Base-by-base conservation (phyloP, 305 asterid genomes). In the Solanum chacoense region DNA sequence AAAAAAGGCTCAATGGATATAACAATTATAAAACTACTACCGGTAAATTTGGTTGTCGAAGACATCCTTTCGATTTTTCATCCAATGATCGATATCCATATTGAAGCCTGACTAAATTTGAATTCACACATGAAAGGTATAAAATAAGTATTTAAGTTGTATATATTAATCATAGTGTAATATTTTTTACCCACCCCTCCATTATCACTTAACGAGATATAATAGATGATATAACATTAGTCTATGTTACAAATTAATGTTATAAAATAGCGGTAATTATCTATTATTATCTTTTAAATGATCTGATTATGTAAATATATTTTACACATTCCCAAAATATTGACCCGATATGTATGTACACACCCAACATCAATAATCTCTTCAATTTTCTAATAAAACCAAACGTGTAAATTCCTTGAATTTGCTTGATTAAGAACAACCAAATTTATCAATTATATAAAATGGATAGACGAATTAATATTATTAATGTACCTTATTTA, bases 71-170 rank as follows among this genome's bases (percentile, higher is more conserved):
- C 18, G 36, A 7, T 34, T 34, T 34, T 34, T 34, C 36, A 34
- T 6, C 36, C 8, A 7, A 34, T 6, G 36, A 34, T 50, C 22
- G 0, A 16, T 50, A 50, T 50, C 22, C 8, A 50, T 7, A 50
- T 50, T 50, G 0, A 1, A 50, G n/a, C 0, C 3, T 2, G 10
- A 50, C 10, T 18, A 50, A 7, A 6, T 50, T 0, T 0, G 1
- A 50, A 50, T 50, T 50, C 3, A 0, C 11, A 55, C 0, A 2
- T 55, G 18, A 0, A 6, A 3, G 4, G 22, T 12, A 28, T 28
- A 73, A 73, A 31, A 31, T 31, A 31, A 31, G 0, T 10, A 73
- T 73, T 73, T 73, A 16, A 16, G 11, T 14, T 73, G 20, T 73
- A 73, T 72, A 45, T 3, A 67, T 24, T 55, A 20, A 20, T 11